These are phyloP conservation scores for Podospora tetraspora DNA, from an alignment of 495 filamentous ascomycete genomes.

Conservation along the genomic window DNA sequence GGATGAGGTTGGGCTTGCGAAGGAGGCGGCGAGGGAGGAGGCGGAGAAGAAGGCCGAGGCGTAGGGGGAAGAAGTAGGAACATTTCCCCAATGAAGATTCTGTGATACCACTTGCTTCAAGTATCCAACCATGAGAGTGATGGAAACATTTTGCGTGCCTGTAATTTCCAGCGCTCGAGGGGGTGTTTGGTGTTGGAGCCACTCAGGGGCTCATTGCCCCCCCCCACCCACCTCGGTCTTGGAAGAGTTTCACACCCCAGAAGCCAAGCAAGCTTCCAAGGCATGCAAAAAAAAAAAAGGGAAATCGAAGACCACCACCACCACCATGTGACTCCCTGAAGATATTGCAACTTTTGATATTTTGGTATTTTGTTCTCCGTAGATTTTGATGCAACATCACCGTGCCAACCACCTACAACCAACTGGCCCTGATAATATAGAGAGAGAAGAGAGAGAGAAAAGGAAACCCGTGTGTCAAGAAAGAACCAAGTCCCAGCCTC, in stretches of 20 bases:
- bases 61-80: background rate
- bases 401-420: background rate
- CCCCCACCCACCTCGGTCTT: background rate
- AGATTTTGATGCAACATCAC: background rate
- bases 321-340: background rate
- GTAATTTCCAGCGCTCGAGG: background rate
- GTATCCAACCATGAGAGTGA: background rate
- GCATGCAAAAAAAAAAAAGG: background rate
- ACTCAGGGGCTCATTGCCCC: background rate
- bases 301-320: background rate
- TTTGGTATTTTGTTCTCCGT: background rate
- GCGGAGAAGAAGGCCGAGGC: background rate
- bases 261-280: background rate
- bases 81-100: background rate
- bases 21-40: background rate
- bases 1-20: constrained; percentile 31
- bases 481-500: background rate
- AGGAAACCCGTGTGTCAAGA: background rate
- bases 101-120: background rate
- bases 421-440: background rate
- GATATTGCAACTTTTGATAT: background rate
- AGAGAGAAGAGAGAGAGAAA: background rate
- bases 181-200: background rate
- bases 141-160: background rate
- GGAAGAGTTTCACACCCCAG: background rate